Base-by-base conservation (phyloP, 2,329 filamentous ascomycete genomes). In the Aspergillus texensis region DNA sequence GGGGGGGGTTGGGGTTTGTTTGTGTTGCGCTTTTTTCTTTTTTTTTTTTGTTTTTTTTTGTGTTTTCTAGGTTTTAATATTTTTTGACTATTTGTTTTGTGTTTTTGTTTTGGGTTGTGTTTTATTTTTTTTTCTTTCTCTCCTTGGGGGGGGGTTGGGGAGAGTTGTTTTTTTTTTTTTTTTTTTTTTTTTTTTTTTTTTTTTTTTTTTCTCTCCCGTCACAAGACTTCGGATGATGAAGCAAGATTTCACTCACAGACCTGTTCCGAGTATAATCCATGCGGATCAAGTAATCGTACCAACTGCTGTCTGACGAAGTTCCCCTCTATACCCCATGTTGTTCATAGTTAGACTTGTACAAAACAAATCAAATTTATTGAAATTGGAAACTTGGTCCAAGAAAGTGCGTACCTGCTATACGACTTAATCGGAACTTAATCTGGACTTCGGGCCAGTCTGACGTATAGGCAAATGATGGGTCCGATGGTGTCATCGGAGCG, bases 191-290 rank as follows among this genome's bases (percentile, higher is more conserved):
- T 65, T 39, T 70, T 64, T 60, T 24, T 6, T 21, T 11, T 24
- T 50, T 21, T 59, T 41, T 28, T 57, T 48, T 19, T 19, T 41
- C 58, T 65, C 36, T 70, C 41, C n/a, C n/a, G 28, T 50, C 30
- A 56, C 46, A n/a, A 48, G 41, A 65, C 65, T 67, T 66, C 65
- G 65, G 72, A 82, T 86, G 84, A 85, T 85, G 84, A 86, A 82
- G 80, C 76, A 77, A 77, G 80, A 82, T 85, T 83, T 82, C 75
- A 87, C 32, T 32, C 78, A 81, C 79, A 81, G 77, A 81, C 78
- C 79, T 81, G 78, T 92, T 91, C 92, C 91, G 89, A 92, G 82
- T 36, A 58, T 81, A 85, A 82, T 81, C 82, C 86, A 73, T 82
- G 80, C 77, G 77, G 80, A 82, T 72, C 69, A 75, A 70, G 26